Conservation (phyloP, 2,329 filamentous ascomycete genomes). For the Aspergillus sojae region DNA sequence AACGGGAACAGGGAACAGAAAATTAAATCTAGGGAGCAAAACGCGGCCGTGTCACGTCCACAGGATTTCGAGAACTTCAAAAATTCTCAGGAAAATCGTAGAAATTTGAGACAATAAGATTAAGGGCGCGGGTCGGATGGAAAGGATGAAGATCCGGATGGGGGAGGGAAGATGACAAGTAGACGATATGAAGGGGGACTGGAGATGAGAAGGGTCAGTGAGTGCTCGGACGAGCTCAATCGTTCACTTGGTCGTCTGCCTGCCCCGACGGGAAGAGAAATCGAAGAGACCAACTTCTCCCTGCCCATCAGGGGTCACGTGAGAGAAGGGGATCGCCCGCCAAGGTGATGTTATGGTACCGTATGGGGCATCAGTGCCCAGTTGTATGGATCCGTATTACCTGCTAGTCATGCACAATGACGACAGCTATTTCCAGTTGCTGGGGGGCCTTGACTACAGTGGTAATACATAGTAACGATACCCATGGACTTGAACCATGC, state of each 20-base stretch:
- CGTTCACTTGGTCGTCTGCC: slow-evolving; percentile 1
- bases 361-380: neutral
- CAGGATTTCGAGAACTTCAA: neutral
- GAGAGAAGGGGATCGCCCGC: neutral
- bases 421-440: neutral
- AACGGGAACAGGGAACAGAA: slow-evolving; percentile 15
- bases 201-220: neutral
- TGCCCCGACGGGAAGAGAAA: neutral
- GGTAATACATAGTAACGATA: neutral
- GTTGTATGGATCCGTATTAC: slow-evolving; percentile 1
- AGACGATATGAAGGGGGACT: slow-evolving; percentile 1
- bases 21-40: slow-evolving; percentile 3
- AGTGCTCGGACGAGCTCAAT: slow-evolving; percentile 1
- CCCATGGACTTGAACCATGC: neutral
- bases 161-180: slow-evolving; percentile 1
- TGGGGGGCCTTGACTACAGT: neutral
- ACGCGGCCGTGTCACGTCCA: slow-evolving; percentile 11
- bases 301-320: neutral
- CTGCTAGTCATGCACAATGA: neutral
- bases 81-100: slow-evolving; percentile 4
- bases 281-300: neutral
- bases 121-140: neutral
- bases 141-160: slow-evolving; percentile 3
- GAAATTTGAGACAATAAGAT: neutral
- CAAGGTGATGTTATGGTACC: neutral